Percentiles rank a stretch among this genome's conserved stretches.
Conservation (phyloP, 2,329 filamentous ascomycete genomes). For the Pochonia chlamydosporia region DNA sequence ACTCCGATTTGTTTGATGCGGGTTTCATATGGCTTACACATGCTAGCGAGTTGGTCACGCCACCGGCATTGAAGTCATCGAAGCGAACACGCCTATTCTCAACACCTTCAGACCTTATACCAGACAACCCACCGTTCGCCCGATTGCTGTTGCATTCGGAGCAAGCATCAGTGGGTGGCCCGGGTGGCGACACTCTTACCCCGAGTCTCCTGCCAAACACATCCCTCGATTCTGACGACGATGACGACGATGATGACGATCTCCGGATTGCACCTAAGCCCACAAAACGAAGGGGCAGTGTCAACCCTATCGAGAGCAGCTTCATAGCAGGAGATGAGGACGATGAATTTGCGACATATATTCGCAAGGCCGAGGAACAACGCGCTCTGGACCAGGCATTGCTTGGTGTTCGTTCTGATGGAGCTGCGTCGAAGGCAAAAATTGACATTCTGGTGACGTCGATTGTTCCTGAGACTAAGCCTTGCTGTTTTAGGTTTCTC, state of each 20-base stretch:
- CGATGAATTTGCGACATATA: conserved; percentile 41
- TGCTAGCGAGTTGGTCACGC: conserved; percentile 30
- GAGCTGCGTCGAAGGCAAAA: conserved; percentile 14
- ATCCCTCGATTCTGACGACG: too few species aligned
- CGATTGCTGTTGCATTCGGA: conserved; percentile 9
- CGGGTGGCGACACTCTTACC: too few species aligned
- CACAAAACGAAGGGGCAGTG: conserved; percentile 12
- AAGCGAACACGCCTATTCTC: conserved; percentile 28
- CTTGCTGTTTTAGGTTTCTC: conserved; percentile 55
- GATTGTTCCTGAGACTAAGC: conserved; percentile 51
- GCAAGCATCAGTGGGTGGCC: not conserved
- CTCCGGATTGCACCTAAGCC: not conserved
- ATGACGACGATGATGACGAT: conserved; percentile 17
- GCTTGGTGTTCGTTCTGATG: conserved; percentile 10
- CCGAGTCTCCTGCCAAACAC: conserved; percentile 21
- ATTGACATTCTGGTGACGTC: conserved; percentile 51
- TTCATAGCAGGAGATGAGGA: conserved; percentile 23
- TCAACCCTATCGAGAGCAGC: conserved; percentile 20
- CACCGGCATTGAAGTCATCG: conserved; percentile 33
- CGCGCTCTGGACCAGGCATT: conserved; percentile 21
- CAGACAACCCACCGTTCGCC: conserved; percentile 18
- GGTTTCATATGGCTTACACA: too few species aligned
- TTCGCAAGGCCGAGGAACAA: conserved; percentile 33
- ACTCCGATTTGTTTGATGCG: not conserved
- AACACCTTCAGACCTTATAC: conserved; percentile 11